Evolutionary conservation across 441 rosid species (phyloP), one percentile per base, ranked within the genome.

Genomic region (Breynia disticha): DNA sequence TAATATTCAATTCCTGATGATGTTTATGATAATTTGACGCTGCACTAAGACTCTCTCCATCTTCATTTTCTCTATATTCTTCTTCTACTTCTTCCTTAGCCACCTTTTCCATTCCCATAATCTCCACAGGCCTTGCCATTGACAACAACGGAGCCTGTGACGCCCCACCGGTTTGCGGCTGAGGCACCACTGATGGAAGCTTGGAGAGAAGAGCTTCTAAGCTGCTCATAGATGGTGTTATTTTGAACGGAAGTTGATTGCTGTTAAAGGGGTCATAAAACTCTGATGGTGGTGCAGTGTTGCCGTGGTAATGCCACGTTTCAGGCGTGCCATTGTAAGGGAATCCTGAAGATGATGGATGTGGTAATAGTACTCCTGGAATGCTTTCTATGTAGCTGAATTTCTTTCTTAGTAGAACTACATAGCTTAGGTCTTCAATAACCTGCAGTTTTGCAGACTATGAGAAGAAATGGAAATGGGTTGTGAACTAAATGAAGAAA

Each of bases 181-280:
- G 82, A 0, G 95, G 95, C 28, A 76, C 79, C 1, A 91, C 98
- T 0, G 98, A 86, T 2, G 98, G 98, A 48, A 91, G 90, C 78
- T 87, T 87, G 3, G 98, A 91, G 52, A 91, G 96, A 52, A 91
- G 84, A 16, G 95, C 96, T 69, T 91, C 96, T 7, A 91, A 90
- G 78, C 98, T 91, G 72, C 87, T 86, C 96, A 91, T 91, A n/a
- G 98, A 86, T 18, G 98, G 98, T 0, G 87, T 78, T 59, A 91
- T 73, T 72, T 78, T 81, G 73, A 81, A 75, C 11, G 79, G 72
- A 16, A 50, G 19, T 45, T 57, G 72, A 38, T 67, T 63, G 24
- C 63, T 78, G 46, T 74, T 69, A 62, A 63, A 65, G 42, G 78
- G 72, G 41, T 82, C 76, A 8, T 76, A 75, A 56, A 67, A 66